phyloP scores from a whole-genome alignment of 495 filamentous ascomycete species.

The Talaromyces trachyspermus region DNA sequence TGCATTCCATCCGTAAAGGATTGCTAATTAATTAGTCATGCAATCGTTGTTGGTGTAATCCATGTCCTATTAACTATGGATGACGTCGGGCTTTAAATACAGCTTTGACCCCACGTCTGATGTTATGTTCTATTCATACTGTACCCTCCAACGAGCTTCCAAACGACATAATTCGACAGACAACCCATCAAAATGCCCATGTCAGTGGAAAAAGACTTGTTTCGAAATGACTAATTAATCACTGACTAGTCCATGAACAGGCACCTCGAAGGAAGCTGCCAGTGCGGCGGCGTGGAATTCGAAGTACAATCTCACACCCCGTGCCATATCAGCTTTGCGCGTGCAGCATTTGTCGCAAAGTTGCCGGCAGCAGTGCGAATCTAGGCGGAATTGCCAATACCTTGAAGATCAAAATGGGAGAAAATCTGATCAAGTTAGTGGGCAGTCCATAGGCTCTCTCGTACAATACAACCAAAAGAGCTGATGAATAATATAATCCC shows the following conservation, averaged over 20 bases:
- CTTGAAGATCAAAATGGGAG: constrained; percentile 39
- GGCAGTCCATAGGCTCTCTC: no score
- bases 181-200: constrained; percentile 1
- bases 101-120: not conserved
- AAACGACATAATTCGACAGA: no score
- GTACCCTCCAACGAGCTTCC: no score
- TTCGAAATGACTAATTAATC: not conserved
- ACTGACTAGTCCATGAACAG: no score
- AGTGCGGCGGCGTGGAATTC: constrained; percentile 48
- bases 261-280: constrained; percentile 47
- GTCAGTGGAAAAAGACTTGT: constrained; percentile 3
- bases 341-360: constrained; percentile 51
- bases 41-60: no score
- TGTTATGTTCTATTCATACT: not conserved
- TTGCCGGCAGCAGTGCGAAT: constrained; percentile 45
- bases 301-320: constrained; percentile 43
- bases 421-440: constrained; percentile 42
- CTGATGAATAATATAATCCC: no score
- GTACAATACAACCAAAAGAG: no score
- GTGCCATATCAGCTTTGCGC: constrained; percentile 51
- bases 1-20: no score
- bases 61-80: constrained; percentile 3
- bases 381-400: constrained; percentile 42
- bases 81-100: constrained; percentile 10
- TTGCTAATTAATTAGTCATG: no score